These are phyloP conservation scores for Rhizopus delemar DNA, from an alignment of 371 early-diverging fungal genomes.

Conservation along the genomic window DNA sequence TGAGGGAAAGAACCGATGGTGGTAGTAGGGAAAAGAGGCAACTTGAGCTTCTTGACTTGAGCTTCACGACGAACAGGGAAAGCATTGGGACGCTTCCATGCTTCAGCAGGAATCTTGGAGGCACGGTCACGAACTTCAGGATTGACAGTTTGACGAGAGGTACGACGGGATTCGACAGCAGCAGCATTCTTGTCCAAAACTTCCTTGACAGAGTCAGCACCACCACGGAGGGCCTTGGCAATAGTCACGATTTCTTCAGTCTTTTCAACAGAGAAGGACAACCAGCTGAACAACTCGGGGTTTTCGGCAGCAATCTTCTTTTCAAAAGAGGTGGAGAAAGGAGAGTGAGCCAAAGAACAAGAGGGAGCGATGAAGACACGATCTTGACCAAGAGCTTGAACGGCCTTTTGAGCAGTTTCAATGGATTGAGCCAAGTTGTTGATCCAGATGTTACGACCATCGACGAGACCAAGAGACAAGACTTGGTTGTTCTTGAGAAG, in stretches of 20 bases:
- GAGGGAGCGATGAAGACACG: slow-evolving; percentile 85
- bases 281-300: slow-evolving; percentile 85
- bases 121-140: slow-evolving; percentile 80
- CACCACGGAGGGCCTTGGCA: slow-evolving; percentile 70
- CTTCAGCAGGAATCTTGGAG: slow-evolving; percentile 65
- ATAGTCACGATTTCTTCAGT: slow-evolving; percentile 76
- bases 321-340: slow-evolving; percentile 86
- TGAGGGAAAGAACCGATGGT: slow-evolving; percentile 98
- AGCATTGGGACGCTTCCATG: slow-evolving; percentile 73
- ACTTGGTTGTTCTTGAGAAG: slow-evolving; percentile 55
- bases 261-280: slow-evolving; percentile 94
- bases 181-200: slow-evolving; percentile 74
- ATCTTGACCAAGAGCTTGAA: slow-evolving; percentile 65
- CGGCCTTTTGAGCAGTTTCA: slow-evolving; percentile 66
- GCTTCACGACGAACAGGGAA: slow-evolving; percentile 74
- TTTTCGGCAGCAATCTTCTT: slow-evolving; percentile 69
- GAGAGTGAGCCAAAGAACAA: slow-evolving; percentile 91
- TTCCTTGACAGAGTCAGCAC: slow-evolving; percentile 66
- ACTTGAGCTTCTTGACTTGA: slow-evolving; percentile 79
- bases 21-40: slow-evolving; percentile 94
- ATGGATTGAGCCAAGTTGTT: slow-evolving; percentile 79
- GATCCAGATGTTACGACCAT: slow-evolving; percentile 98
- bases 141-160: slow-evolving; percentile 82
- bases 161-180: slow-evolving; percentile 72
- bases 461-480: slow-evolving; percentile 87